Conservation (phyloP, 202 grass and related monocot species). For the Saccharum hybrid region DNA sequence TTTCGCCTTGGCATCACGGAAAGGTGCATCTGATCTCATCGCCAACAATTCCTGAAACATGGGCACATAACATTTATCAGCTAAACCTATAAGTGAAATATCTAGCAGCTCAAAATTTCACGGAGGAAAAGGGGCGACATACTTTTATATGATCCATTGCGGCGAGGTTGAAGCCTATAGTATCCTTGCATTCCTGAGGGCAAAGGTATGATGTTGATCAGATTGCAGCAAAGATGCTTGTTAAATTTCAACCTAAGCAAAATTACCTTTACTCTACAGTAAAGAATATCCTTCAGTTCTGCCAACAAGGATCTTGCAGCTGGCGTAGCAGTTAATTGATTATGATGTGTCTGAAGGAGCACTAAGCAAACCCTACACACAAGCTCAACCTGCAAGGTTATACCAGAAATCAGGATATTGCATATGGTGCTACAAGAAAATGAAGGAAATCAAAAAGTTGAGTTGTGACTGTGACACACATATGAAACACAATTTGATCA, state of each 20-base stretch:
- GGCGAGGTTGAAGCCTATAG: constrained; percentile 86
- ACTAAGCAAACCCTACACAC: constrained; percentile 75
- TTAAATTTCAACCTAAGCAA: background rate
- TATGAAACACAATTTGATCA: constrained; percentile 4
- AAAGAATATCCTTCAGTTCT: constrained; percentile 69
- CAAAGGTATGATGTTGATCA: background rate
- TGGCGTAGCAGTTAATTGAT: constrained; percentile 73
- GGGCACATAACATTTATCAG: background rate
- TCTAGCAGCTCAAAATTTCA: background rate
- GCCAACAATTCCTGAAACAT: constrained; percentile 65
- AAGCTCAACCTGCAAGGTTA: constrained; percentile 80
- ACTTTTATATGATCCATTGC: constrained; percentile 92
- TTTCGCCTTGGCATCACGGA: constrained; percentile 81
- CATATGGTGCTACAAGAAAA: background rate
- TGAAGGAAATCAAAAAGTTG: background rate
- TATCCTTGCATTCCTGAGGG: constrained; percentile 75
- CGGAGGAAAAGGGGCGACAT: background rate
- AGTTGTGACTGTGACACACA: background rate
- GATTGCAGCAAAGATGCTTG: background rate
- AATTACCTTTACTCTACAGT: constrained; percentile 82
- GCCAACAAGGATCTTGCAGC: constrained; percentile 69
- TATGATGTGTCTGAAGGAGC: constrained; percentile 94
- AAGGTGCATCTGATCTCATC: constrained; percentile 85
- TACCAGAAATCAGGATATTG: constrained; percentile 30
- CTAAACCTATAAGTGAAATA: background rate